Conservation (phyloP, 2,329 filamentous ascomycete genomes). For the Aspergillus sojae region DNA sequence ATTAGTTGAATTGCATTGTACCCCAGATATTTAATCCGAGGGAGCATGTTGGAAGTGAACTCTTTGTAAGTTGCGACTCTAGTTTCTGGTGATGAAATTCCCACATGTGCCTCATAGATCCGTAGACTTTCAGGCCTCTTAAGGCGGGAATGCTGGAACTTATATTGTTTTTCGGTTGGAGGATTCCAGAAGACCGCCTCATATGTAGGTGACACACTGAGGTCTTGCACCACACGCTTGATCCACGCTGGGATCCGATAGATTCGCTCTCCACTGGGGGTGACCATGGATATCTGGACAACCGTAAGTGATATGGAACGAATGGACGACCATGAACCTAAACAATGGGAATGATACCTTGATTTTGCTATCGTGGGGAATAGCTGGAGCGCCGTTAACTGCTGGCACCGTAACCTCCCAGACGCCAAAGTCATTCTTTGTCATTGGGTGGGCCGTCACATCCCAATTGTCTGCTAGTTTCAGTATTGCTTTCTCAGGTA, state of each 20-base stretch:
- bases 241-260: slow-evolving; percentile 96
- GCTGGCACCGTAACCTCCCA: slow-evolving; percentile 81
- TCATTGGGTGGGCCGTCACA: slow-evolving; percentile 80
- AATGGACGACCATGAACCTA: not conserved
- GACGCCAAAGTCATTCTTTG: slow-evolving; percentile 79
- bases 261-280: slow-evolving; percentile 76
- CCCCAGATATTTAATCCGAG: slow-evolving; percentile 83
- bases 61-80: slow-evolving; percentile 95
- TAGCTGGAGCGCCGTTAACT: slow-evolving; percentile 72
- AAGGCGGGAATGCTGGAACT: slow-evolving; percentile 80
- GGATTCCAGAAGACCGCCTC: slow-evolving; percentile 98
- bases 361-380: slow-evolving; percentile 91
- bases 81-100: slow-evolving; percentile 89
- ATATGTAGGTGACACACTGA: slow-evolving; percentile 85
- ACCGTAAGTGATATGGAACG: not conserved
- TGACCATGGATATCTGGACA: slow-evolving; percentile 75
- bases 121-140: slow-evolving; percentile 83
- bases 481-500: slow-evolving; percentile 26
- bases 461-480: slow-evolving; percentile 76
- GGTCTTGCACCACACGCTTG: slow-evolving; percentile 92
- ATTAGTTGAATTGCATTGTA: slow-evolving; percentile 99
- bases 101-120: slow-evolving; percentile 98
- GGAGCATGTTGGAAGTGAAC: slow-evolving; percentile 89
- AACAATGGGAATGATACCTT: slow-evolving; percentile 66
- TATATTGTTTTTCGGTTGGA: slow-evolving; percentile 72